Evolutionary conservation across 2,329 filamentous ascomycete species (phyloP).

Genomic region (Neonectria coccinea): DNA sequence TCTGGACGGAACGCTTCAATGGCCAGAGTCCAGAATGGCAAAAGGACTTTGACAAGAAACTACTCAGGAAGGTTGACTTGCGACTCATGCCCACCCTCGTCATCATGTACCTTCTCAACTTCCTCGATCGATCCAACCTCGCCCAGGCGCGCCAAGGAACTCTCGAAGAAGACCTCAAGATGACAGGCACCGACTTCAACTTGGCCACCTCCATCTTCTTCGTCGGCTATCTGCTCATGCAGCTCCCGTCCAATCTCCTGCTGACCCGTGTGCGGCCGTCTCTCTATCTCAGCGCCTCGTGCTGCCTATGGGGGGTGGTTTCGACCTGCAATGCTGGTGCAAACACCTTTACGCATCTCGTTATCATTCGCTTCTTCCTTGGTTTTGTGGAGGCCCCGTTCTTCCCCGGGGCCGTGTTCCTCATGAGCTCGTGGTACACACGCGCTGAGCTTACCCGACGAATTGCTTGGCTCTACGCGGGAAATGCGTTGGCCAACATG

Average conservation of each 20-base stretch:
- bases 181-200: conserved; percentile 69
- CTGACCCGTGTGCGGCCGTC: conserved; percentile 66
- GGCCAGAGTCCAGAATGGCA: conserved; percentile 36
- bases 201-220: conserved; percentile 71
- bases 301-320: conserved; percentile 56
- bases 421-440: conserved; percentile 61
- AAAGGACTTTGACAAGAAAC: conserved; percentile 42
- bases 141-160: conserved; percentile 66
- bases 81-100: conserved; percentile 64
- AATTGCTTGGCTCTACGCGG: conserved; percentile 69
- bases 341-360: conserved; percentile 55
- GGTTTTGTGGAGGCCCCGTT: conserved; percentile 61
- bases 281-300: conserved; percentile 62
- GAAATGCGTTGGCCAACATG: conserved; percentile 65
- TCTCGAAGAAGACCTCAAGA: conserved; percentile 64
- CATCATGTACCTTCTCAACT: conserved; percentile 68
- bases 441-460: conserved; percentile 65
- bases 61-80: conserved; percentile 64
- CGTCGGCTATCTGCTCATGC: conserved; percentile 71
- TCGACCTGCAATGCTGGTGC: conserved; percentile 61
- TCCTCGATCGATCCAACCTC: conserved; percentile 65
- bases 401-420: conserved; percentile 61
- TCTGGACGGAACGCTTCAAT: conserved; percentile 30
- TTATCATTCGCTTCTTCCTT: conserved; percentile 60
- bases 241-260: conserved; percentile 70